Evolutionary conservation across 2,329 filamentous ascomycete species (phyloP).

Genomic region (Paecilomyces fulvus): DNA sequence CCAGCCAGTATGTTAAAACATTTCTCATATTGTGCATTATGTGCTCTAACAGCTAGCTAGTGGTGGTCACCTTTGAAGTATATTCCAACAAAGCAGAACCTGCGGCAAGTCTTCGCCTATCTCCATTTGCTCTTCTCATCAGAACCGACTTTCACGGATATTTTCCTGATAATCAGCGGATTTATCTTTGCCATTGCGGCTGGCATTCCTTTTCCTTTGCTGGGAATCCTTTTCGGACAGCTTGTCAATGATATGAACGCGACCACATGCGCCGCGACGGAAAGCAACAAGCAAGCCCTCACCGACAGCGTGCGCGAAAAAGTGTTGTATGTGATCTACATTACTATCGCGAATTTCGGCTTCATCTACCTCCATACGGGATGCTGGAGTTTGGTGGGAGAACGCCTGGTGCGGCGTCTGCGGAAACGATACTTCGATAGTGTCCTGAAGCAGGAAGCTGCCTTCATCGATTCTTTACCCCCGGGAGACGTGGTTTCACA

Average conservation of each 20-base stretch:
- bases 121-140: slow-evolving; percentile 6
- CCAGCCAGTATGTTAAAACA: background rate
- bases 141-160: slow-evolving; percentile 9
- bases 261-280: slow-evolving; percentile 14
- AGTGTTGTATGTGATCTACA: slow-evolving; percentile 54
- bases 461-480: slow-evolving; percentile 56
- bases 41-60: background rate
- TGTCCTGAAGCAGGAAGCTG: slow-evolving; percentile 52
- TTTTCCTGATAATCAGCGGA: slow-evolving; percentile 12
- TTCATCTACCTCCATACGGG: slow-evolving; percentile 57
- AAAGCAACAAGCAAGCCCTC: slow-evolving; percentile 6
- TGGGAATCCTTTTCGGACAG: slow-evolving; percentile 31
- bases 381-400: slow-evolving; percentile 57
- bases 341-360: slow-evolving; percentile 55
- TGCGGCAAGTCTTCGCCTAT: slow-evolving; percentile 1
- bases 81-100: background rate
- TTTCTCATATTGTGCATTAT: background rate
- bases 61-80: background rate
- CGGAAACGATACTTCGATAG: slow-evolving; percentile 53
- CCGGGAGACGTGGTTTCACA: slow-evolving; percentile 56
- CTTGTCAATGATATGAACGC: slow-evolving; percentile 26
- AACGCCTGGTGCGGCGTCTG: slow-evolving; percentile 55
- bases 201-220: slow-evolving; percentile 28
- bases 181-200: slow-evolving; percentile 18
- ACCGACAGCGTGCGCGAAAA: slow-evolving; percentile 37